These are phyloP conservation scores for Lagenidium giganteum DNA, from an alignment of 352 stramenopile species.

Conservation along the genomic window DNA sequence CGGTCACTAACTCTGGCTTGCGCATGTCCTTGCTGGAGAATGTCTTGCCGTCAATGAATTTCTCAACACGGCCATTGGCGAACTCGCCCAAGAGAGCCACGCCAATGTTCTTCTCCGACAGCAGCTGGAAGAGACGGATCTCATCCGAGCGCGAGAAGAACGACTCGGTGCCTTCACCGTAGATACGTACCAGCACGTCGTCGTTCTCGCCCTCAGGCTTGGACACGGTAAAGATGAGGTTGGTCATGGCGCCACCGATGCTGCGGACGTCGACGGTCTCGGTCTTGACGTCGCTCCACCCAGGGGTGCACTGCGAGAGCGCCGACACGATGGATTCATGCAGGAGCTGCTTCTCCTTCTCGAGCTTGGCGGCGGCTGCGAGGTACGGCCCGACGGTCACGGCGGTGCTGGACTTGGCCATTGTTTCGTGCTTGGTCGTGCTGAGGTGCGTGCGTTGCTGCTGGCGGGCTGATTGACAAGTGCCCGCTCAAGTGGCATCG, in stretches of 20 bases:
- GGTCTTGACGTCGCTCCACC: conserved; percentile 43
- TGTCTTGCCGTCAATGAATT: conserved; percentile 65
- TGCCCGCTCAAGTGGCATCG: too few relatives aligned
- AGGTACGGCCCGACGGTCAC: conserved; percentile 57
- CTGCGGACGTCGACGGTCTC: conserved; percentile 61
- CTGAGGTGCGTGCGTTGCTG: too few relatives aligned
- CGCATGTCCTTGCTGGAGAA: conserved; percentile 74
- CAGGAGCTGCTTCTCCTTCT: conserved; percentile 66
- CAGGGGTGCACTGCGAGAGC: conserved; percentile 48
- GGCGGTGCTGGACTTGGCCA: conserved; percentile 23
- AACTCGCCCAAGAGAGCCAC: conserved; percentile 76
- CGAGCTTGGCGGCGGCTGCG: conserved; percentile 38
- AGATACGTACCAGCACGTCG: conserved; percentile 77
- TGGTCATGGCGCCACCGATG: conserved; percentile 79
- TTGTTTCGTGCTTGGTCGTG: conserved; percentile 73
- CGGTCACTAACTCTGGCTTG: conserved; percentile 27
- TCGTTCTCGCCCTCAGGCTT: conserved; percentile 54
- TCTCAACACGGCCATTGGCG: conserved; percentile 66
- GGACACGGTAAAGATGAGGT: conserved; percentile 79
- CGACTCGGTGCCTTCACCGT: conserved; percentile 72
- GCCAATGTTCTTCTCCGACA: conserved; percentile 66
- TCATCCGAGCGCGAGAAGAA: conserved; percentile 80
- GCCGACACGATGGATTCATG: conserved; percentile 60
- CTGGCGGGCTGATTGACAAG: too few relatives aligned
- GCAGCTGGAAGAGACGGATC: conserved; percentile 68